Base-by-base conservation (phyloP, 2,329 filamentous ascomycete species). In the Phialocephala sp. region DNA sequence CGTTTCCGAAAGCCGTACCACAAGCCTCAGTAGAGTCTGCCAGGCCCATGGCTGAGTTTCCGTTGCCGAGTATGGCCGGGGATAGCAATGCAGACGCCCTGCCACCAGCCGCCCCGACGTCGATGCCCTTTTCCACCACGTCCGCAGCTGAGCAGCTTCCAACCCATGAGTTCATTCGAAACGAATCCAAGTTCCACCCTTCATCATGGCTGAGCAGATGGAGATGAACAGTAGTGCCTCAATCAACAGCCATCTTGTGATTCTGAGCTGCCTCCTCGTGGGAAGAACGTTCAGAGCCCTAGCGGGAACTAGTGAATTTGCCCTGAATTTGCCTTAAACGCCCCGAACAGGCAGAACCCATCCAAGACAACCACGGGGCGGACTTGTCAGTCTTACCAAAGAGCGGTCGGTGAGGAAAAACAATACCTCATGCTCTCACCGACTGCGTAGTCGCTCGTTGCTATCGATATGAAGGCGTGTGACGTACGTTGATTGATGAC, bases 401-500 rank as follows among this genome's bases (percentile, higher is more conserved):
- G 8, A 54, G 50, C 50, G 50, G 50, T 27, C n/a, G 22, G 45
- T n/a, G 43, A n/a, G 4, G 50, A 22, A 32, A 15, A 54, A 18
- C 14, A 32, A 1, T 27, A 11, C 24, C 50, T 6, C n/a, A 32
- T 27, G 8, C 24, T 35, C 24, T 54, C 50, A 54, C 50, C 50
- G 50, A 54, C 14, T 32, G 22, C 50, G 11, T 35, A 8, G 11
- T 12, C 32, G 22, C n/a, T 18, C 22, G 11, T 27, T n/a, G 12
- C n/a, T 5, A 14, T 32, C 32, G 24, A 27, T 35, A 9, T 54
- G 18, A 12, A 15, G 22, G n/a, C 2, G 50, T 27, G 50, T 27
- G n/a, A 54, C 50, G 50, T 54, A 54, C 50, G 50, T 54, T 54
- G 50, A n/a, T 22, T 2, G 4, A n/a, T n/a, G 27, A n/a, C n/a